Conservation (phyloP, 441 rosid species). For the Brassica balearica region DNA sequence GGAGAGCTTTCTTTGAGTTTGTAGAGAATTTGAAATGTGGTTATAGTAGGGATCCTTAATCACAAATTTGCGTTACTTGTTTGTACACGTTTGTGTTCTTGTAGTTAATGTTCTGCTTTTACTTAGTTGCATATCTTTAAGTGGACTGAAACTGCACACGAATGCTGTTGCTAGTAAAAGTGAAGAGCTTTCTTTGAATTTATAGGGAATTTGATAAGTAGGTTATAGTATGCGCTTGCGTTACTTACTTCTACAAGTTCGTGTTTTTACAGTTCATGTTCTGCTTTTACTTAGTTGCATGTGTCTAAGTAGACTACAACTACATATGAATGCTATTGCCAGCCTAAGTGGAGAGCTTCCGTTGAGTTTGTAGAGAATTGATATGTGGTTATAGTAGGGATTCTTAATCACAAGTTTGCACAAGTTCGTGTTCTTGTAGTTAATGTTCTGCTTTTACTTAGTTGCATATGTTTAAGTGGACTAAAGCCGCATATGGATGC, state of each 20-base stretch:
- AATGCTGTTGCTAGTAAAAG: not conserved
- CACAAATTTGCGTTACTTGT: not conserved
- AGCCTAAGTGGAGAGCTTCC: not conserved
- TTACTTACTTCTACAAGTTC: constrained; percentile 46
- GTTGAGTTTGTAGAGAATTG: constrained; percentile 15
- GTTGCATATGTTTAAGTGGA: not conserved
- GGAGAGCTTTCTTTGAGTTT: constrained; percentile 2
- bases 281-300: constrained; percentile 21
- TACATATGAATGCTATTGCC: constrained; percentile 9
- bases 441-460: not conserved
- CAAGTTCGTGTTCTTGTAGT: not conserved
- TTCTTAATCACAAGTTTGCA: not conserved
- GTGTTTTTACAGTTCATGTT: not conserved
- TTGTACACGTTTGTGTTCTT: not conserved
- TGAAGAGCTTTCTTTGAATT: not conserved
- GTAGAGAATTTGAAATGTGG: constrained; percentile 14
- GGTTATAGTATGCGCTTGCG: not conserved
- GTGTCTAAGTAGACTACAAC: constrained; percentile 4
- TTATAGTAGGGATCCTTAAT: not conserved
- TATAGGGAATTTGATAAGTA: not conserved
- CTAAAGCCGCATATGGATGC: not conserved
- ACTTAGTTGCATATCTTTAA: not conserved
- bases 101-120: not conserved
- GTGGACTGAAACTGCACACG: not conserved
- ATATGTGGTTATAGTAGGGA: constrained; percentile 6